Conservation (phyloP, 2,329 filamentous ascomycete species). For the Pezicula radicicola region DNA sequence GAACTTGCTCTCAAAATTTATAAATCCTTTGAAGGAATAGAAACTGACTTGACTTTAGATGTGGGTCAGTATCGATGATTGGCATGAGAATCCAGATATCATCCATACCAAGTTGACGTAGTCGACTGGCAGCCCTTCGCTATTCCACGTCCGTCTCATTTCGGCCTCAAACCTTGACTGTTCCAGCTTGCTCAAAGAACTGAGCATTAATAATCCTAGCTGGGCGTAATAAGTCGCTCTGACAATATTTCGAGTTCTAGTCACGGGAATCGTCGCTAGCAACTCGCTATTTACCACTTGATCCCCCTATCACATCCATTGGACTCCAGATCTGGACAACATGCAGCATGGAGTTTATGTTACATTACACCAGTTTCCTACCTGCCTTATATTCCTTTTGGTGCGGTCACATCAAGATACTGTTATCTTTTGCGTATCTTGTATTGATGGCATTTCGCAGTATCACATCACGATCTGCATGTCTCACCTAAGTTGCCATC, state of each 20-base stretch:
- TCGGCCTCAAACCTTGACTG: neutral
- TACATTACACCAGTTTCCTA: too few relatives aligned
- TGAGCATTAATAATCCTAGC: too few relatives aligned
- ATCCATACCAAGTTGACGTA: constrained; percentile 97
- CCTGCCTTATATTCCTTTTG: too few relatives aligned
- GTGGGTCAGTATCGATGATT: constrained; percentile 99
- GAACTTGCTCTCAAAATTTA: constrained; percentile 22
- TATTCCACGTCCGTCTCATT: neutral
- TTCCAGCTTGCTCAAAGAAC: neutral
- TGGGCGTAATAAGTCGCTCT: too few relatives aligned
- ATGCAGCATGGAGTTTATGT: too few relatives aligned
- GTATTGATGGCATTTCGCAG: neutral
- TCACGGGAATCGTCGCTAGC: too few relatives aligned
- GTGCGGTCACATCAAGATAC: neutral
- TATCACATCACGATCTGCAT: neutral
- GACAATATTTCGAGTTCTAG: too few relatives aligned
- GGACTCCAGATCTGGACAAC: too few relatives aligned
- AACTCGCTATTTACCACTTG: too few relatives aligned
- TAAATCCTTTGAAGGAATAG: constrained; percentile 10
- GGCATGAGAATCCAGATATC: constrained; percentile 99
- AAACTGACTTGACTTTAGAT: constrained; percentile 56
- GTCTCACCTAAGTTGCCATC: neutral
- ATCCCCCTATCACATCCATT: too few relatives aligned
- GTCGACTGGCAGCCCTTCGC: neutral
- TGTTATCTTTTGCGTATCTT: neutral